Conservation (phyloP, 2,329 filamentous ascomycete species). For the Alternaria atra region DNA sequence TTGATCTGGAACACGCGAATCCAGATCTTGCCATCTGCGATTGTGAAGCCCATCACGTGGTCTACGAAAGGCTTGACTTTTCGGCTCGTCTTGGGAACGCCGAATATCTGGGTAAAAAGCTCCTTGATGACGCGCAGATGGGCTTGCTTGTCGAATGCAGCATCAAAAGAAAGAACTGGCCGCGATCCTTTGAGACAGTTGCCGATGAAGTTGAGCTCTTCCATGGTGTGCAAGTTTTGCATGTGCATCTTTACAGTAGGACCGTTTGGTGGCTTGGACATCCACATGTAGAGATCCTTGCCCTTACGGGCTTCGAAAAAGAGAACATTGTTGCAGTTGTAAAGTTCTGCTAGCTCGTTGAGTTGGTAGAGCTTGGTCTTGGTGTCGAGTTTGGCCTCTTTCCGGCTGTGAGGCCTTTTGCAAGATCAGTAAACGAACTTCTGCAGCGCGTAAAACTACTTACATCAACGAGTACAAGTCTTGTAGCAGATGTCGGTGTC, state of each 20-base stretch:
- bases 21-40: slow-evolving; percentile 95
- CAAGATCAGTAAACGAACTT: slow-evolving; percentile 13
- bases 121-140: slow-evolving; percentile 87
- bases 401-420: slow-evolving; percentile 77
- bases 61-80: slow-evolving; percentile 97
- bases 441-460: not conserved
- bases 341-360: slow-evolving; percentile 67
- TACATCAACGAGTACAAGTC: slow-evolving; percentile 83
- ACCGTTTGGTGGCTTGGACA: slow-evolving; percentile 88
- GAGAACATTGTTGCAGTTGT: slow-evolving; percentile 93
- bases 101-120: slow-evolving; percentile 88
- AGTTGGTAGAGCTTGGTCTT: slow-evolving; percentile 77
- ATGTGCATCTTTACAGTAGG: slow-evolving; percentile 79
- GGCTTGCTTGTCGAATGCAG: slow-evolving; percentile 81
- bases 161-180: slow-evolving; percentile 91
- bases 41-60: slow-evolving; percentile 90
- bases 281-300: slow-evolving; percentile 93
- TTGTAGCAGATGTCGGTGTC: slow-evolving; percentile 91
- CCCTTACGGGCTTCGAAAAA: slow-evolving; percentile 97
- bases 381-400: slow-evolving; percentile 96
- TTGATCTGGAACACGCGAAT: slow-evolving; percentile 92
- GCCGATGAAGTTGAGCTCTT: slow-evolving; percentile 94
- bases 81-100: slow-evolving; percentile 85
- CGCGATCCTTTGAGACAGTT: slow-evolving; percentile 95
- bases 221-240: slow-evolving; percentile 93